Conservation (phyloP, 2,329 filamentous ascomycete genomes). For the Penicillium palitans region DNA sequence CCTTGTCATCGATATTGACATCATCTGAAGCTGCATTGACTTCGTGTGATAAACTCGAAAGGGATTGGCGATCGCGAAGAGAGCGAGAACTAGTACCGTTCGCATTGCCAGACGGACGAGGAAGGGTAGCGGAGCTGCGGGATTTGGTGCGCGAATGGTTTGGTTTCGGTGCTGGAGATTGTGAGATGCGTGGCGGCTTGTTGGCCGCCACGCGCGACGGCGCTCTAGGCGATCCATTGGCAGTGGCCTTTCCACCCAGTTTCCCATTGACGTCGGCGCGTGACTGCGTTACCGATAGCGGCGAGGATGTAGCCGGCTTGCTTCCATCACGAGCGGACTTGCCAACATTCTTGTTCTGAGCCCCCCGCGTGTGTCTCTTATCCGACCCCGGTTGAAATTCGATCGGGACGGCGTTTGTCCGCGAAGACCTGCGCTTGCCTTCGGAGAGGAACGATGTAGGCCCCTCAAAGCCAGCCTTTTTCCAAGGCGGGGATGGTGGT, state of each 20-base stretch:
- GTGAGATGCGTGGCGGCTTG: slow-evolving; percentile 26
- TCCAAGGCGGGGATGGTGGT: slow-evolving; percentile 82
- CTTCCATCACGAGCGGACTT: slow-evolving; percentile 30
- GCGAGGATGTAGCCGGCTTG: slow-evolving; percentile 33
- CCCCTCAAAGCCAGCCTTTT: slow-evolving; percentile 77
- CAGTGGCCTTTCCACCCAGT: slow-evolving; percentile 29
- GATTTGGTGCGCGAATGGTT: slow-evolving; percentile 32
- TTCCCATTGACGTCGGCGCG: slow-evolving; percentile 34
- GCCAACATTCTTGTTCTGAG: slow-evolving; percentile 36
- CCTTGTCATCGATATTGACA: slow-evolving; percentile 18
- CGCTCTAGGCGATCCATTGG: slow-evolving; percentile 36
- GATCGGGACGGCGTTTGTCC: slow-evolving; percentile 52
- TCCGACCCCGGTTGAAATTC: slow-evolving; percentile 51
- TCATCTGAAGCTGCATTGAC: slow-evolving; percentile 16
- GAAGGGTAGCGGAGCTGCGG: slow-evolving; percentile 29
- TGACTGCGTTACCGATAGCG: slow-evolving; percentile 32
- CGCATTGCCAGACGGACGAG: slow-evolving; percentile 20
- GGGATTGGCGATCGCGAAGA: slow-evolving; percentile 30
- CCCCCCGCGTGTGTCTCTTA: slow-evolving; percentile 48
- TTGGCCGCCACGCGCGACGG: slow-evolving; percentile 24
- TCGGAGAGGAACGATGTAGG: slow-evolving; percentile 77
- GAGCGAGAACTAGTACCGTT: slow-evolving; percentile 28
- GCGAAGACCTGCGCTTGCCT: slow-evolving; percentile 62
- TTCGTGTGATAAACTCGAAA: slow-evolving; percentile 24
- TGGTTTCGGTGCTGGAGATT: slow-evolving; percentile 31